Evolutionary conservation across 257 asterid species (phyloP).

Genomic region (Rubia yunnanensis): DNA sequence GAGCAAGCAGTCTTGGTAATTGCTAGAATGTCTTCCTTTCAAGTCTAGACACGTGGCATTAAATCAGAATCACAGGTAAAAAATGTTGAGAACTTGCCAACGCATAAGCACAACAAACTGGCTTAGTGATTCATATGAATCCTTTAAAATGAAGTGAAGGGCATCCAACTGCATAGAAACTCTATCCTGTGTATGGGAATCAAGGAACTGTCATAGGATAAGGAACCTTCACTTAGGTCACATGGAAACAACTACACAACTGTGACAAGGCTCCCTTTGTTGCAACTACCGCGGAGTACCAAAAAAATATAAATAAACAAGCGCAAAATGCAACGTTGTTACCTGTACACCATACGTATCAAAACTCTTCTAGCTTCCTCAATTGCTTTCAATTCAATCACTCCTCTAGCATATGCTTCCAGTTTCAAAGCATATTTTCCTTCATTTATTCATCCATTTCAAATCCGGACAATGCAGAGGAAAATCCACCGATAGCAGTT

Average conservation of each 20-base stretch:
- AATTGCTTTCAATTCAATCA: conserved; percentile 80
- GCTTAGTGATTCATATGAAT: background rate
- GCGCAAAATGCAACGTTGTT: background rate
- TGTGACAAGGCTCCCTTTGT: no score
- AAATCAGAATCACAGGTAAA: conserved; percentile 85
- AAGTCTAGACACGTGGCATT: conserved; percentile 89
- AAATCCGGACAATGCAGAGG: conserved; percentile 70
- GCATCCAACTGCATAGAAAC: background rate
- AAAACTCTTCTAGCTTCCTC: conserved; percentile 94
- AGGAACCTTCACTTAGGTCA: no score
- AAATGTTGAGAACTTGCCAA: conserved; percentile 62
- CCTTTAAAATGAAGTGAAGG: background rate
- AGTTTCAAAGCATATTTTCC: conserved; percentile 54
- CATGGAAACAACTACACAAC: no score
- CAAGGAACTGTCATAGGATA: no score
- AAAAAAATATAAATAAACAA: conserved; percentile 7
- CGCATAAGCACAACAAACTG: background rate
- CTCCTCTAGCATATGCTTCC: conserved; percentile 65
- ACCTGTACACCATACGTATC: conserved; percentile 94
- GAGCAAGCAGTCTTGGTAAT: conserved; percentile 88
- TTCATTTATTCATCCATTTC: conserved; percentile 65
- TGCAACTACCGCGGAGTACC: no score
- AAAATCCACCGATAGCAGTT: conserved; percentile 50
- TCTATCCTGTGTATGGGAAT: no score
- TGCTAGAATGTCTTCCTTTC: conserved; percentile 89